Evolutionary conservation across 305 asterid species (phyloP), one percentile per base, ranked within the genome.

Genomic region (Fraxinus ornus): DNA sequence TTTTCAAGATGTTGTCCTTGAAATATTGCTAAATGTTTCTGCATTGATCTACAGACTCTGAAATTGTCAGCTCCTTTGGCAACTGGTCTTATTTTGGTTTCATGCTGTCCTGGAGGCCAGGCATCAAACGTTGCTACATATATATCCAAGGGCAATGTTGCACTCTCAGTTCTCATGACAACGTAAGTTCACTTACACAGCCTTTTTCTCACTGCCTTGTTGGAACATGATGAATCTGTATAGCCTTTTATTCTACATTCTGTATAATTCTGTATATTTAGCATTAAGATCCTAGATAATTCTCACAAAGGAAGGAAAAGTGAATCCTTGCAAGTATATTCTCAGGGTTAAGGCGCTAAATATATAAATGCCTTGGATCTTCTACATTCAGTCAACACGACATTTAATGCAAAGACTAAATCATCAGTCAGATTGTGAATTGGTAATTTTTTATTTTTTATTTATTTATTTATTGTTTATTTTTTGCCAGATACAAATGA

Each of bases 101-200:
- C 99, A 33, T 95, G 99, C 90, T 95, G 99, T 87, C 99, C 99
- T 81, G 99, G 99, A 77, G 99, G 99, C 39, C 99, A 94, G 87
- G 99, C 99, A 70, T 95, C 99, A 24, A 95, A 95, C 85, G 99
- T 95, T 82, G 99, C 99, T 75, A 94, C 99, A 19, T 95, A 91
- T 83, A 95, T 95, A 83, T 94, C 99, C 7, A 95, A 92, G 87
- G 99, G 99, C 80, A 95, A 95, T 83, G 99, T 95, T 6, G 99
- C 99, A 84, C 98, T 95, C 57, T 95, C 99, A 55, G 99, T 95
- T 92, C 98, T 95, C 85, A 95, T 95, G 98, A 95, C 99, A 71
- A 95, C 99, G 98, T 95, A 92, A 92, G 95, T 85, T 76, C 78
- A 66, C 22, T 71, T 79, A n/a, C n/a, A 80, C 22, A 76, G 24